Base-by-base conservation (phyloP, 1,284 basidiomycete species). In the Volvariella volvacea region DNA sequence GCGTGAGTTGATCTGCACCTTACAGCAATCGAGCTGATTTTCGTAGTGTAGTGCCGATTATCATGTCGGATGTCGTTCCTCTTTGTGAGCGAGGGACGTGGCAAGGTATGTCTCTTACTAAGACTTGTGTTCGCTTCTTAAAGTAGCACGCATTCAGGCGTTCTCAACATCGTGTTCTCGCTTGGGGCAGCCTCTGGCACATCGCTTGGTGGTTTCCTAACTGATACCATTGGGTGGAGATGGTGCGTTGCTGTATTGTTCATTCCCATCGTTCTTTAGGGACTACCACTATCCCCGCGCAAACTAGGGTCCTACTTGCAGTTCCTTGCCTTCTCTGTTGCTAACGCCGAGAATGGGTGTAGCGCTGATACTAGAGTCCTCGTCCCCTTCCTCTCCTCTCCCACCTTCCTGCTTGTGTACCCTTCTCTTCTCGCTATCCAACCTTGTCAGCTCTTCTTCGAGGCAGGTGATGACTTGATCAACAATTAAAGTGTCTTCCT, bases 391-490 rank as follows among this genome's bases (percentile, higher is more conserved):
- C n/a, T 31, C n/a, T n/a, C n/a, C n/a, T n/a, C n/a, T n/a, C n/a
- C n/a, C n/a, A n/a, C n/a, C n/a, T n/a, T n/a, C n/a, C n/a, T n/a
- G n/a, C n/a, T n/a, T n/a, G n/a, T n/a, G n/a, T 9, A 31, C n/a
- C 16, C 75, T 66, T 54, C 79, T 79, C 67, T 81, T 84, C 67
- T 94, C 83, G 33, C 74, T 77, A 17, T 66, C 64, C 0, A 88
- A 82, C 43, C 87, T 75, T 43, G 76, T 76, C 3, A 95, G 72
- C 61, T 92, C 89, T 16, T 71, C 73, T 63, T 97, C 93, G 16
- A 91, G 71, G 55, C 86, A 91, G 47, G 74, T 72, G 15, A 95
- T 81, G 0, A 80, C 76, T 63, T 99, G 83, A 37, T 88, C 82
- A 21, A 88, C 65, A 0, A 83, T 87, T 36, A 99, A 66, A 54